Base-by-base conservation (phyloP, 2,329 filamentous ascomycete genomes). In the Claviceps digitariae region DNA sequence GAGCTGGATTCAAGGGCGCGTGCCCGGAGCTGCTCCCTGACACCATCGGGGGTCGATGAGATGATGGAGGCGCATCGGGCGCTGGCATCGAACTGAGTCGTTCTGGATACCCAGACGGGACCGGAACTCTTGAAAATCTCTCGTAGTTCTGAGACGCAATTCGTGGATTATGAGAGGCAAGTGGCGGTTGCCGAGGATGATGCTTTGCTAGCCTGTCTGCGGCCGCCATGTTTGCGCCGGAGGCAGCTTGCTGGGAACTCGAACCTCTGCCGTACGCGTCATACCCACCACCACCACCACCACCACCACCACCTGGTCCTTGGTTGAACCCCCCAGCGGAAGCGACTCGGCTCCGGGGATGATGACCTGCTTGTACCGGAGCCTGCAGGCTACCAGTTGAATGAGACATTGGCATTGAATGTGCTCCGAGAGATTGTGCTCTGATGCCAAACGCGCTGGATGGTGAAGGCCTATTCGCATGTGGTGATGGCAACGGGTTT, bases 391-490 rank as follows among this genome's bases (percentile, higher is more conserved):
- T 75, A 21, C 72, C 70, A 52, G 69, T 68, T 2, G 74, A 74
- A 49, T 76, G 70, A 2, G 74, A 72, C 34, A 63, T 61, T 8
- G 72, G 69, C 58, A 77, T 64, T 4, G 65, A 62, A 23, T 66
- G 63, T 41, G 62, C 60, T 23, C 61, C 65, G 29, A 57, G 60
- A 44, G 61, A 62, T 60, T 73, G 58, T 63, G 72, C 76, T 58
- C 74, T 76, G 60, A 76, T 79, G 40, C 77, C 75, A 60, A 80
- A 81, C 1, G 77, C 72, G 58, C 75, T 74, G 51, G 69, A 67
- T 1, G 76, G 74, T 52, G 69, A 66, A 1, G 77, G 73, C 2
- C 74, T 73, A 55, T 77, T 74, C 3, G 75, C 71, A 29, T 67
- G 67, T 0, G 73, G 73, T 3, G 72, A 74, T 3, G 72, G 72